phyloP scores from a whole-genome alignment of 1,284 basidiomycete species.

The Marasmius sp. region DNA sequence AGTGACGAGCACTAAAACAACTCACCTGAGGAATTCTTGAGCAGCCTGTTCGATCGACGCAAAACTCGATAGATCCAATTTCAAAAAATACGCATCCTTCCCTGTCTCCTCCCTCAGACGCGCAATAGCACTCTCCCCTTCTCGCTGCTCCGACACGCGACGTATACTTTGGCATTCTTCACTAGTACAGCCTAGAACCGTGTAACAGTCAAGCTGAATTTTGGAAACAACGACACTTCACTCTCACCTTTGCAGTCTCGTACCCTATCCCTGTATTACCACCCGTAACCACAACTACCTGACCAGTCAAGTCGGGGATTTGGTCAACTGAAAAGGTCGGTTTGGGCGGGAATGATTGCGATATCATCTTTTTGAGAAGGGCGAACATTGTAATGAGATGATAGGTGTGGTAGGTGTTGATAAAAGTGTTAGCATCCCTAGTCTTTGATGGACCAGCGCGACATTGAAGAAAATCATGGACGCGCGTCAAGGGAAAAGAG shows the following conservation, averaged over 20 bases:
- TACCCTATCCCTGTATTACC: conserved; percentile 29
- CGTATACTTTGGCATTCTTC: conserved; percentile 5
- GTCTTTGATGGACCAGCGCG: too few relatives aligned
- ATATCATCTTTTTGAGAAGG: too few relatives aligned
- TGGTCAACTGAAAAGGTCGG: conserved; percentile 4
- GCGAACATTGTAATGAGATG: too few relatives aligned
- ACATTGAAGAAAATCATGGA: too few relatives aligned
- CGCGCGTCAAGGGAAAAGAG: too few relatives aligned
- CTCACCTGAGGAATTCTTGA: conserved; percentile 40
- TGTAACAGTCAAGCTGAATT: background rate
- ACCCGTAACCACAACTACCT: conserved; percentile 17
- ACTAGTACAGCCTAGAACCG: background rate
- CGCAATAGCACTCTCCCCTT: background rate
- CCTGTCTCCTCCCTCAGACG: background rate
- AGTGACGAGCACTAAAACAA: background rate
- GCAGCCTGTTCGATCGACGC: conserved; percentile 46
- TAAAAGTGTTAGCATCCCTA: too few relatives aligned
- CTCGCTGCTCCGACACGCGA: background rate
- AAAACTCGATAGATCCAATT: conserved; percentile 57
- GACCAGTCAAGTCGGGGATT: conserved; percentile 8
- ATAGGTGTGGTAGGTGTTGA: too few relatives aligned
- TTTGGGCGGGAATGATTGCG: background rate
- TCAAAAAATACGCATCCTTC: conserved; percentile 24
- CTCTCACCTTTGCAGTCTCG: conserved; percentile 19
- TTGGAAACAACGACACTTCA: background rate